Base-by-base conservation (phyloP, 345 rosid genomes). In the Erysimum cheiranthoides region DNA sequence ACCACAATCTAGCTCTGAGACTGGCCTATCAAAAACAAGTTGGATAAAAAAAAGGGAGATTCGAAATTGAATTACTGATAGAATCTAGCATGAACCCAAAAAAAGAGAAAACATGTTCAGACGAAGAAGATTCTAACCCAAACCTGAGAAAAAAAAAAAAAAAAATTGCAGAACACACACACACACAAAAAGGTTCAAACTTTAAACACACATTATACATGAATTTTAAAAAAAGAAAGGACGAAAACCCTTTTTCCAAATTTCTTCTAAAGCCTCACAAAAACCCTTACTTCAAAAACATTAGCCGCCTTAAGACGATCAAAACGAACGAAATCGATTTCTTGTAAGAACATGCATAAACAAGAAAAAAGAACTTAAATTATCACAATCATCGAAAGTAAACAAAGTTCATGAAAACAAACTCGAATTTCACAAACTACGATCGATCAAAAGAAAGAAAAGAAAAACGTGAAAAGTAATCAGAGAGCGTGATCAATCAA, bases 311-410 rank as follows among this genome's bases (percentile, higher is more conserved):
- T 36, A 16, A 34, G 47, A 76, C 49, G 36, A 70, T 76, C 63
- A 13, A 61, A 52, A 27, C 52, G 27, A 59, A n/a, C 6, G 4
- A 36, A 64, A 56, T 42, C 21, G 54, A 59, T 30, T 54, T 34
- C 42, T 12, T 4, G 17, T 53, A 35, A 64, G 61, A 77, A 49
- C 80, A 77, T 77, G 80, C 80, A 77, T 47, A 17, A 50, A 25
- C 45, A 14, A 21, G 1, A 21, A 21, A 21, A 57, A 65, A 31
- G 11, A 56, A 17, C 28, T 13, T 5, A 0, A 56, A 31, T 18
- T 21, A 32, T 8, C 63, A 68, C 43, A 68, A 61, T 28, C 42
- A 49, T 56, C 10, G 4, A 61, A 52, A 42, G 13, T 5, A 13
- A 10, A 40, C 30, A 50, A 59, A 11, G 16, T 60, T 31, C 10